A percentile compares a stretch with the other conserved stretches of the same genome.
These are phyloP conservation scores for Salvia hispanica DNA, from an alignment of 257 asterid genomes.

Conservation along the genomic window DNA sequence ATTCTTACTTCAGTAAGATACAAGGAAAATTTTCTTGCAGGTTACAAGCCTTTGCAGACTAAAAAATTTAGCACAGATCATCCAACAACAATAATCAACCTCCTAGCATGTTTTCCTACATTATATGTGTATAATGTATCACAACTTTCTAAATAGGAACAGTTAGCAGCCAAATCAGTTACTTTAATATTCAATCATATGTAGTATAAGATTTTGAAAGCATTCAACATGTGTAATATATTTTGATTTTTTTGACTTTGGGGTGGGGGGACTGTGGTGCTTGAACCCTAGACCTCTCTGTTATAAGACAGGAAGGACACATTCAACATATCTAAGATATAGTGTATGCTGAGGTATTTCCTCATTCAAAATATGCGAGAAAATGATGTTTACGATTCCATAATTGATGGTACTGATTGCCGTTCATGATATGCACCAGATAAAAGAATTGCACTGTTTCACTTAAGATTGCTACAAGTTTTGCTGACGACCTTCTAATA, in stretches of 20 bases:
- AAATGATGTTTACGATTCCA: slow-evolving; percentile 25
- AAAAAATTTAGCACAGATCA: slow-evolving; percentile 18
- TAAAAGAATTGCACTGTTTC: slow-evolving; percentile 20
- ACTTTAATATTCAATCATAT: slow-evolving; percentile 14
- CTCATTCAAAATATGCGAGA: slow-evolving; percentile 23
- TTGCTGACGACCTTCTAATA: slow-evolving; percentile 12
- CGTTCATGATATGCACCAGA: slow-evolving; percentile 19
- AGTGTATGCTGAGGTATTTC: slow-evolving; percentile 21
- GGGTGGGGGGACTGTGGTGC: no score
- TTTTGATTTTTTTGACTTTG: no score
- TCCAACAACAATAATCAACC: slow-evolving; percentile 20
- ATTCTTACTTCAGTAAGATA: slow-evolving; percentile 30
- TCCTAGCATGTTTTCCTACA: background rate
- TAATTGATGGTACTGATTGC: slow-evolving; percentile 9
- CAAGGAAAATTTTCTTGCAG: slow-evolving; percentile 19
- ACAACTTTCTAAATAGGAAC: slow-evolving; percentile 8
- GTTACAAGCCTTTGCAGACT: slow-evolving; percentile 16
- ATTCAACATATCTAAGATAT: slow-evolving; percentile 18
- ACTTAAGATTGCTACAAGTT: slow-evolving; percentile 13
- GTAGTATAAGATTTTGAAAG: slow-evolving; percentile 18
- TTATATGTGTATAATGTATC: background rate
- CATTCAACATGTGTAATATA: slow-evolving; percentile 19
- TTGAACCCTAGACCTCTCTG: no score
- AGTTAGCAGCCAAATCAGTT: slow-evolving; percentile 25
- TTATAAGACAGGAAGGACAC: background rate